Evolutionary conservation across 495 filamentous ascomycete species (phyloP).

Genomic region (Penicillium antarcticum): DNA sequence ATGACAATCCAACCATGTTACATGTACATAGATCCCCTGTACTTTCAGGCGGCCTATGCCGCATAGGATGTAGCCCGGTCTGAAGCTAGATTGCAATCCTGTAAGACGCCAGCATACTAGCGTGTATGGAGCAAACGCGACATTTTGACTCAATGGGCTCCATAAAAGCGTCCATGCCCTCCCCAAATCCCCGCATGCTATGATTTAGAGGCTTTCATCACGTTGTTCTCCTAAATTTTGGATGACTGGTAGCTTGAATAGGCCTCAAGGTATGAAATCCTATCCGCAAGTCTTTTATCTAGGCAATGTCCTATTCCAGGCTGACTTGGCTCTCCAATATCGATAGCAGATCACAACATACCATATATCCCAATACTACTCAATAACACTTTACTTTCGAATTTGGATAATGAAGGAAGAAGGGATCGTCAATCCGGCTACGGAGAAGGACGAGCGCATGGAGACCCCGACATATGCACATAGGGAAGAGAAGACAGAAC

Average conservation of each 20-base stretch:
- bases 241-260: neutral
- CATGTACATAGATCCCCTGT: neutral
- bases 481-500: slow-evolving; percentile 6
- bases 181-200: neutral
- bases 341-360: too few relatives aligned
- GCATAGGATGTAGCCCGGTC: neutral
- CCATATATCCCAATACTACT: neutral
- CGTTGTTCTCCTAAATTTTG: too few relatives aligned
- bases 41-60: neutral
- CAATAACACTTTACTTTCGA: neutral
- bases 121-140: neutral
- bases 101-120: neutral
- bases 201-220: neutral
- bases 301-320: too few relatives aligned
- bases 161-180: neutral
- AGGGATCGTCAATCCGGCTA: neutral
- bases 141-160: neutral
- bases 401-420: slow-evolving; percentile 5
- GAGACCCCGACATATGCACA: slow-evolving; percentile 7
- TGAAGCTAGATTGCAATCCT: neutral
- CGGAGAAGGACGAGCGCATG: slow-evolving; percentile 1
- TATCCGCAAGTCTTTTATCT: too few relatives aligned
- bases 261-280: neutral
- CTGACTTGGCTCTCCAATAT: too few relatives aligned
- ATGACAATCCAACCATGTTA: neutral